These are phyloP conservation scores for Globisporangium nodosum DNA, from an alignment of 352 stramenopile genomes.

Conservation along the genomic window DNA sequence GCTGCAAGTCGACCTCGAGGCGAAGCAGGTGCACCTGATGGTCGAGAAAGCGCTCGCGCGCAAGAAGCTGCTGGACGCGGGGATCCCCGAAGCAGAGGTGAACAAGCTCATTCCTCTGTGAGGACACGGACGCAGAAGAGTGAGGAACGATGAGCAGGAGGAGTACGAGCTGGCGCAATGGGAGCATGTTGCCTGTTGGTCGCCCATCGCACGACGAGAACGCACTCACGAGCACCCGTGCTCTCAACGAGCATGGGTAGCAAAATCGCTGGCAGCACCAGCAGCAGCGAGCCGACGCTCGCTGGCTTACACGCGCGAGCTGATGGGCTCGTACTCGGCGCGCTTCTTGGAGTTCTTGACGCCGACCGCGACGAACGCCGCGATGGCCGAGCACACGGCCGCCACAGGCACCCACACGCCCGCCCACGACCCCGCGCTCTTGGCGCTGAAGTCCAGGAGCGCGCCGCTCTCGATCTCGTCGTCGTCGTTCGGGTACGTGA, in stretches of 20 bases:
- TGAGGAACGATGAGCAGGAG: background rate
- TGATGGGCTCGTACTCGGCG: conserved; percentile 31
- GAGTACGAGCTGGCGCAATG: background rate
- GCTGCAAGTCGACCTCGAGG: conserved; percentile 45
- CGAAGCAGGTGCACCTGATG: conserved; percentile 38
- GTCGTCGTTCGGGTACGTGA: conserved; percentile 62
- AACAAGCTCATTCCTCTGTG: conserved; percentile 40
- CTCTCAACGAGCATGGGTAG: background rate
- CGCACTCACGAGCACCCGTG: background rate
- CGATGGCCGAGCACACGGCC: conserved; percentile 22
- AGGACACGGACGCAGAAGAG: background rate
- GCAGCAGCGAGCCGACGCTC: background rate
- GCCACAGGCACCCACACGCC: conserved; percentile 20
- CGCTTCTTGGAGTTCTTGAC: conserved; percentile 43
- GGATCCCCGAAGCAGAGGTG: conserved; percentile 32
- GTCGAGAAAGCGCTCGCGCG: conserved; percentile 43
- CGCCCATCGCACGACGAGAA: background rate
- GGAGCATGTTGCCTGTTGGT: background rate
- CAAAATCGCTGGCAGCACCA: background rate
- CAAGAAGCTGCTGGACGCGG: conserved; percentile 42
- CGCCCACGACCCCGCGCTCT: conserved; percentile 6
- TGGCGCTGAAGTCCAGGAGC: background rate
- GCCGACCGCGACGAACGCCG: conserved; percentile 26
- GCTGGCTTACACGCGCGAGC: conserved; percentile 23
- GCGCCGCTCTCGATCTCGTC: conserved; percentile 50